These are phyloP conservation scores for Akanthomyces dipterigenus DNA, from an alignment of 2,329 filamentous ascomycete genomes.

Conservation along the genomic window DNA sequence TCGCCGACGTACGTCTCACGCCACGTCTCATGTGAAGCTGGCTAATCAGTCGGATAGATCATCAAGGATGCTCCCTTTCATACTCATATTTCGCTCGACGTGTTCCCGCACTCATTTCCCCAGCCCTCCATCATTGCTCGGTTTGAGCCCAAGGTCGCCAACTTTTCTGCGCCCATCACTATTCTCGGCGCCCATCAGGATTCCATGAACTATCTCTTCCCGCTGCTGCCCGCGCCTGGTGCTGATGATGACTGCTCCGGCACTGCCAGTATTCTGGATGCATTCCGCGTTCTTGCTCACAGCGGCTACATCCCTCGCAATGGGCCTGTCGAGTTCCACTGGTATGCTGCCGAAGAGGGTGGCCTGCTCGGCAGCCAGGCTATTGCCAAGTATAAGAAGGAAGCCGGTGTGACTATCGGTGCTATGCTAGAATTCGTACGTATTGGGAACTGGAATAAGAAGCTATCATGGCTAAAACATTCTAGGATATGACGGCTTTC, in stretches of 20 bases:
- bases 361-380: constrained; percentile 59
- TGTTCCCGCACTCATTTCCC: constrained; percentile 61
- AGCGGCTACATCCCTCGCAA: constrained; percentile 27
- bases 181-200: constrained; percentile 68
- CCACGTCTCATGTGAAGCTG: background rate
- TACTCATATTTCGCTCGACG: constrained; percentile 32
- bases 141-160: constrained; percentile 39
- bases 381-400: constrained; percentile 61
- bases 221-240: constrained; percentile 61
- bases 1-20: constrained; percentile 21
- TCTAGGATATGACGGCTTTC: constrained; percentile 34
- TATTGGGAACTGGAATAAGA: constrained; percentile 34
- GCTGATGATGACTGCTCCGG: constrained; percentile 69
- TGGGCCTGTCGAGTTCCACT: constrained; percentile 63
- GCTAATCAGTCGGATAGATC: constrained; percentile 17
- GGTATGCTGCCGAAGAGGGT: constrained; percentile 74
- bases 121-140: constrained; percentile 67
- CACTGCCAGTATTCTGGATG: constrained; percentile 67
- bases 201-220: constrained; percentile 66
- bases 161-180: constrained; percentile 25
- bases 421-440: constrained; percentile 60
- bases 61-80: constrained; percentile 28
- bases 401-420: constrained; percentile 54
- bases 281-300: constrained; percentile 57
- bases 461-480: constrained; percentile 52